Conservation (phyloP, 2,329 filamentous ascomycete genomes). For the Magnaporthiopsis rhizophila region DNA sequence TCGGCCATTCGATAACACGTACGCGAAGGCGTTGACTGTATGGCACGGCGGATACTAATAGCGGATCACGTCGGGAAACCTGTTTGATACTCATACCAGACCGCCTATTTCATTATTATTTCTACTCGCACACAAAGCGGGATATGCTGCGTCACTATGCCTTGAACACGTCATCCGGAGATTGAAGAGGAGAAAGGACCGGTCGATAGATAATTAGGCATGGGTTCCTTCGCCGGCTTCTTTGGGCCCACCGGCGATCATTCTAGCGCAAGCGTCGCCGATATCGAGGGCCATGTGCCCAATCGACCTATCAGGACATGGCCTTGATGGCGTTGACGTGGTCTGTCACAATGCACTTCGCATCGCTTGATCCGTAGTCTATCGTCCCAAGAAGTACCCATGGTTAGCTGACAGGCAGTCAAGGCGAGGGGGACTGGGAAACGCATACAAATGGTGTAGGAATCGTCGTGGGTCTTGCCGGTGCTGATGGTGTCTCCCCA, state of each 20-base stretch:
- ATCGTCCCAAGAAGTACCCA: background rate
- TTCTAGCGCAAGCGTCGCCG: too few species aligned
- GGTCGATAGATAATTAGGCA: too few species aligned
- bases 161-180: too few species aligned
- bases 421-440: background rate
- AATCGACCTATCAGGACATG: background rate
- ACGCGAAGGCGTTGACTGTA: background rate
- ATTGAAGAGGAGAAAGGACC: too few species aligned
- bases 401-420: background rate
- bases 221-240: too few species aligned
- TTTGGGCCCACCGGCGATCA: too few species aligned
- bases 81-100: background rate
- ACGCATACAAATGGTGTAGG: constrained; percentile 32
- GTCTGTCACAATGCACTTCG: constrained; percentile 35
- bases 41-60: background rate
- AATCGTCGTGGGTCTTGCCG: constrained; percentile 32
- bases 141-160: background rate
- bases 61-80: too few species aligned
- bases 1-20: background rate
- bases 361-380: constrained; percentile 29
- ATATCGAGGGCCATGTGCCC: too few species aligned
- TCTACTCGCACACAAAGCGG: background rate
- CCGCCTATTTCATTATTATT: background rate
- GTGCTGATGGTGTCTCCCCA: constrained; percentile 31
- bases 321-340: constrained; percentile 29